These are phyloP conservation scores for Babesia caballi DNA, from an alignment of 169 alveolate species.

Conservation along the genomic window DNA sequence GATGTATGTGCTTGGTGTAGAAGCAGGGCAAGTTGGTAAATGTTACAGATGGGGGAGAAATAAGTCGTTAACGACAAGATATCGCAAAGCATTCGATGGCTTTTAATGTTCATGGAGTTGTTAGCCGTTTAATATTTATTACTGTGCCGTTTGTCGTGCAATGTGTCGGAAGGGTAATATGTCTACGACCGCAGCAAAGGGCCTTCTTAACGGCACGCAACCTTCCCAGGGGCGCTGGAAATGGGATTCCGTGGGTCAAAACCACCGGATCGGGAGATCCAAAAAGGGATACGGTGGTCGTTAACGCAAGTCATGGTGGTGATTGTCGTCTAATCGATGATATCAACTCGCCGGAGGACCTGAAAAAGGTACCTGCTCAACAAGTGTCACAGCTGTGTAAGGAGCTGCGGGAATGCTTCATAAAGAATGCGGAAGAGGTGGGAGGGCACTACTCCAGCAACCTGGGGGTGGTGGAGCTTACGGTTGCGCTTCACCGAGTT, in stretches of 20 bases:
- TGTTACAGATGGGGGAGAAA: too few species aligned
- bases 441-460: slow-evolving; percentile 86
- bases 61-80: too few species aligned
- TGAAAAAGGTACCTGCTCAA: slow-evolving; percentile 45
- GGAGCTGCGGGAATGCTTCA: slow-evolving; percentile 32
- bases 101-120: neutral
- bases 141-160: neutral
- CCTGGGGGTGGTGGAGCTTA: slow-evolving; percentile 82
- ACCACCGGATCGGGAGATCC: neutral
- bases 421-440: slow-evolving; percentile 40
- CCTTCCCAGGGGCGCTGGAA: neutral
- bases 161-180: neutral
- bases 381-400: slow-evolving; percentile 55
- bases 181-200: neutral
- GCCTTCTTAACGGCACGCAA: neutral
- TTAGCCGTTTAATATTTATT: neutral
- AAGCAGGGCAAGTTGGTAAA: too few species aligned
- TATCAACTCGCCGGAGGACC: slow-evolving; percentile 28
- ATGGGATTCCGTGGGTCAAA: neutral
- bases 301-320: neutral
- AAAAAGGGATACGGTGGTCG: neutral
- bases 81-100: neutral
- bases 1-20: too few species aligned
- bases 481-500: slow-evolving; percentile 77
- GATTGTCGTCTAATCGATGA: neutral